Conservation (phyloP, 106 monocot species). For the Triglochin maritima region DNA sequence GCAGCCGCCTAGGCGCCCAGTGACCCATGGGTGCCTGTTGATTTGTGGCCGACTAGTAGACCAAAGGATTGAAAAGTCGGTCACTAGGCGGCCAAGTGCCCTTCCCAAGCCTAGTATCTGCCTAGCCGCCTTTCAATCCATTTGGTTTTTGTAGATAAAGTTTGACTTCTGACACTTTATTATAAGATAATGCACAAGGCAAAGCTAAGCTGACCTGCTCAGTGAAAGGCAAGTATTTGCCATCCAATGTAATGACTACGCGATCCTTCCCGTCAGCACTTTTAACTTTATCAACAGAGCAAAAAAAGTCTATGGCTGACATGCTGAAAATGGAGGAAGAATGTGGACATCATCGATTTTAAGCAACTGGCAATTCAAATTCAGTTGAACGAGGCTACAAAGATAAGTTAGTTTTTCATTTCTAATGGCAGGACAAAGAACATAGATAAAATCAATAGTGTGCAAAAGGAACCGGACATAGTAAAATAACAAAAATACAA, state of each 20-base stretch:
- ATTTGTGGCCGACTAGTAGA: no score
- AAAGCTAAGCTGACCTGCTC: constrained; percentile 48
- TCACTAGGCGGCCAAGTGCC: background rate
- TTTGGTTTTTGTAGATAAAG: background rate
- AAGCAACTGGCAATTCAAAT: no score
- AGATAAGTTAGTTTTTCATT: no score
- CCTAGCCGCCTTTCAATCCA: background rate
- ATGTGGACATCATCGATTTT: no score
- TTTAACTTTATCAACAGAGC: constrained; percentile 80
- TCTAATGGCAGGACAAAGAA: no score
- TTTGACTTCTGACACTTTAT: background rate
- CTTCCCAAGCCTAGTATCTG: background rate
- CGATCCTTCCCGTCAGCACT: constrained; percentile 81
- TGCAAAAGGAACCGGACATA: no score
- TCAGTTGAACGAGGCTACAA: no score
- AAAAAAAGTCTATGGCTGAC: constrained; percentile 93
- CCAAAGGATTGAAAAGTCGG: background rate
- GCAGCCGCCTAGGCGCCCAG: no score
- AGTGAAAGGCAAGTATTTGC: constrained; percentile 73
- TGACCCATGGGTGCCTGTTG: no score
- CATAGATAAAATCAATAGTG: no score
- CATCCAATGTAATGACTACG: constrained; percentile 84
- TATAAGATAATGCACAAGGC: background rate
- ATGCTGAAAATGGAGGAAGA: constrained; percentile 29
- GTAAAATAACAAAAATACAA: no score